Percentiles rank a stretch among this genome's conserved stretches.
Conservation (phyloP, 2,329 filamentous ascomycete genomes). For the Aspergillus hiratsukae region DNA sequence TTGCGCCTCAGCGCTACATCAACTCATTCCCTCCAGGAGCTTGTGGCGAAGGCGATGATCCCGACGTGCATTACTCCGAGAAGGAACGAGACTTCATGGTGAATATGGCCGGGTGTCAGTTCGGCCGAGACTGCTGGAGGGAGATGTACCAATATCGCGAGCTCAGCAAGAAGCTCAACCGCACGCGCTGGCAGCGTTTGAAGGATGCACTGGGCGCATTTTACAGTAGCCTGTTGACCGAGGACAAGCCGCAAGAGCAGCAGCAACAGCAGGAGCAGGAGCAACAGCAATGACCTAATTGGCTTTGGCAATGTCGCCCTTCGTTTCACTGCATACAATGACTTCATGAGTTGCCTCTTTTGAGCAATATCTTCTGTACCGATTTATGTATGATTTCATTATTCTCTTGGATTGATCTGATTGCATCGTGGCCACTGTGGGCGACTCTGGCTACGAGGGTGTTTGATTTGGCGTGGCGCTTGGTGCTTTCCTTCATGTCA, state of each 20-base stretch:
- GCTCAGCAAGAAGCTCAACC: constrained; percentile 84
- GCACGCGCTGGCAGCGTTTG: constrained; percentile 69
- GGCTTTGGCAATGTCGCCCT: not conserved
- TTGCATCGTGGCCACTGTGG: not conserved
- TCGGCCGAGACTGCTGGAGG: constrained; percentile 93
- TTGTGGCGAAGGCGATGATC: constrained; percentile 61
- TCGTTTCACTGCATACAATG: not conserved
- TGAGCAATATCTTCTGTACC: not conserved
- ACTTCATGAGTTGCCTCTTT: not conserved
- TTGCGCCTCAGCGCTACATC: constrained; percentile 84
- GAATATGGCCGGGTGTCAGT: constrained; percentile 98
- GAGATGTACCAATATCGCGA: constrained; percentile 97
- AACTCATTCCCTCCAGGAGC: constrained; percentile 92
- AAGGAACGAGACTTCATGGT: constrained; percentile 87
- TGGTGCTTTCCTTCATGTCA: not conserved
- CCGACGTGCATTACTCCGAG: constrained; percentile 78
- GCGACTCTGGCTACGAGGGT: not conserved
- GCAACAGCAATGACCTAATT: not conserved
- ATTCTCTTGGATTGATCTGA: not conserved
- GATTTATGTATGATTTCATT: not conserved
- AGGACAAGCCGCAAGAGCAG: constrained; percentile 3
- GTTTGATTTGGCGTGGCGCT: constrained; percentile 7
- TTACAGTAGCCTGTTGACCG: constrained; percentile 19
- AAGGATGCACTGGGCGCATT: constrained; percentile 25
- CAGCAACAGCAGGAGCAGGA: not conserved